Percentiles rank a stretch among this genome's conserved stretches.
Conservation (phyloP, 108 stramenopile genomes). For the Schizochytrium sp. region DNA sequence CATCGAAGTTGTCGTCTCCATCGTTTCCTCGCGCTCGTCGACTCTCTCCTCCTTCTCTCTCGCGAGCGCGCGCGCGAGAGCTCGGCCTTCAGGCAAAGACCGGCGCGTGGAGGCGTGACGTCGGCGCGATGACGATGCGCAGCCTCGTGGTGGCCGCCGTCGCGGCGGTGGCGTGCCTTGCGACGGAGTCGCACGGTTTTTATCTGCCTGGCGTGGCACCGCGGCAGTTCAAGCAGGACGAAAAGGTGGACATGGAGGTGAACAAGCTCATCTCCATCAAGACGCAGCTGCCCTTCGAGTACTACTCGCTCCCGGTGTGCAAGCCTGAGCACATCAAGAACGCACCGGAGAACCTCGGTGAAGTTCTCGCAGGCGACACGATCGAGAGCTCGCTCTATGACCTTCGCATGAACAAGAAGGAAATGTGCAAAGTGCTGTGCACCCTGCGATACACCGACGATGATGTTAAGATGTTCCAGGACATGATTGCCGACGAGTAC, state of each 20-base stretch:
- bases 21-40: too few relatives aligned
- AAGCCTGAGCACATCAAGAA: constrained; percentile 28
- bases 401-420: constrained; percentile 8
- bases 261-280: constrained; percentile 52
- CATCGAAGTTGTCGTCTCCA: too few relatives aligned
- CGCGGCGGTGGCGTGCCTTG: background rate
- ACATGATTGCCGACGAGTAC: constrained; percentile 85
- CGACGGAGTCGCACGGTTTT: background rate
- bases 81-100: too few relatives aligned
- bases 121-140: too few relatives aligned
- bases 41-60: too few relatives aligned
- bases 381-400: constrained; percentile 40
- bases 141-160: background rate
- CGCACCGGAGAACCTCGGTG: constrained; percentile 46
- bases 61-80: too few relatives aligned
- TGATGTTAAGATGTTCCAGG: constrained; percentile 48
- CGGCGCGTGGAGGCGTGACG: too few relatives aligned
- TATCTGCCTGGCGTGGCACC: constrained; percentile 21
- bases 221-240: background rate
- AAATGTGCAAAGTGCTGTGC: constrained; percentile 33
- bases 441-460: background rate
- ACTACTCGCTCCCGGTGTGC: constrained; percentile 84
- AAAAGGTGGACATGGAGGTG: constrained; percentile 25
- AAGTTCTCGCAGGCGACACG: constrained; percentile 44
- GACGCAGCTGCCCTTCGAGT: constrained; percentile 81